phyloP scores from a whole-genome alignment of 306 rosid species.

The Rosa rugosa region DNA sequence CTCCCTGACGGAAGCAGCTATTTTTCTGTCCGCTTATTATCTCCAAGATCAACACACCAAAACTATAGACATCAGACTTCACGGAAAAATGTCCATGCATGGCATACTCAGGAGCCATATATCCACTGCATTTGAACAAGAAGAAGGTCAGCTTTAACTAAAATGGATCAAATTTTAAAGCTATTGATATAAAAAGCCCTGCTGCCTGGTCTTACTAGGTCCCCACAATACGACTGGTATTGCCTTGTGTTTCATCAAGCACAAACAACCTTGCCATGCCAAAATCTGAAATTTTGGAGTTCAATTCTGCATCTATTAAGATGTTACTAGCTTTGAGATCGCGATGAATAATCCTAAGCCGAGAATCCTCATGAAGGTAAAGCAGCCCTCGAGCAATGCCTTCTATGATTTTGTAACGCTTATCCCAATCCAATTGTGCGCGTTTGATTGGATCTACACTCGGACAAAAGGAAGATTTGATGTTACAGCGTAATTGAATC shows the following conservation, averaged over 20 bases:
- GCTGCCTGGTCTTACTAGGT: neutral
- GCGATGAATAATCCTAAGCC: too few species aligned
- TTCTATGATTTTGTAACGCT: too few species aligned
- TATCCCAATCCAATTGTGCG: too few species aligned
- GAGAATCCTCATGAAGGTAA: too few species aligned
- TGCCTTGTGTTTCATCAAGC: slow-evolving; percentile 7
- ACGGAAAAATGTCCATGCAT: neutral
- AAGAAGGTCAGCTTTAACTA: neutral
- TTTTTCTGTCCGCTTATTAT: neutral
- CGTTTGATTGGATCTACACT: too few species aligned
- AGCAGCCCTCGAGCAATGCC: too few species aligned
- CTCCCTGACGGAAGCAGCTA: neutral
- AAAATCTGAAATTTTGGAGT: slow-evolving; percentile 5
- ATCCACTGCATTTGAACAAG: neutral
- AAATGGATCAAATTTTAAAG: too few species aligned
- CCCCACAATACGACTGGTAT: slow-evolving; percentile 12
- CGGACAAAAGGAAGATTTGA: neutral
- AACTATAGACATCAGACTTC: slow-evolving; percentile 4
- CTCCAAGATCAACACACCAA: neutral
- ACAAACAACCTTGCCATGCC: slow-evolving; percentile 4
- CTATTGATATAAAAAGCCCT: neutral
- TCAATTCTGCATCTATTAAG: neutral
- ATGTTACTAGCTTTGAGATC: too few species aligned
- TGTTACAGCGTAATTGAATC: neutral
- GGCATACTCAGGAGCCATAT: slow-evolving; percentile 1